phyloP scores from a whole-genome alignment of 306 rosid species.

The Castanopsis chinensis region DNA sequence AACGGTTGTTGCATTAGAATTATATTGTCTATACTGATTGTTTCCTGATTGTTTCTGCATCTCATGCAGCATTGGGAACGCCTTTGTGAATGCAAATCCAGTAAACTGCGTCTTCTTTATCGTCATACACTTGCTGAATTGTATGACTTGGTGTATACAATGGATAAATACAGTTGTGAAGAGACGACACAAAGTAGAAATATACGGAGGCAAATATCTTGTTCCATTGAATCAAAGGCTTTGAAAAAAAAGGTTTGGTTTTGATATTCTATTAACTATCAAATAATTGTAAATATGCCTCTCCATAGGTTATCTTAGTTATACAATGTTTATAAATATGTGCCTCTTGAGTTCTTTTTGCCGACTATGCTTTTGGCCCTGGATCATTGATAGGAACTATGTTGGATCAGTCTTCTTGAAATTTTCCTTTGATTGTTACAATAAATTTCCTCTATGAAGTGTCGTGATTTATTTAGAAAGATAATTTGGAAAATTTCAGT shows the following conservation, averaged over 20 bases:
- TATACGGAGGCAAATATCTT: constrained; percentile 45
- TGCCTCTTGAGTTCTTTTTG: neutral
- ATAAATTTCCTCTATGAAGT: neutral
- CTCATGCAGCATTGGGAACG: constrained; percentile 80
- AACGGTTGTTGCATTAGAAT: neutral
- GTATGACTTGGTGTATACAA: constrained; percentile 56
- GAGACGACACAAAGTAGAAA: constrained; percentile 46
- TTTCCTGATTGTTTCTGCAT: constrained; percentile 24
- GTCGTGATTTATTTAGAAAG: neutral
- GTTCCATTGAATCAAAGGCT: constrained; percentile 42
- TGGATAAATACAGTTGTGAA: constrained; percentile 55
- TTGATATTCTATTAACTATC: neutral
- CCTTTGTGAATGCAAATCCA: constrained; percentile 91
- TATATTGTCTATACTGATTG: constrained; percentile 13
- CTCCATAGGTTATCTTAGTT: neutral
- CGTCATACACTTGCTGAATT: constrained; percentile 88
- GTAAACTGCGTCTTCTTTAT: constrained; percentile 63
- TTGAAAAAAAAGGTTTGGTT: constrained; percentile 68
- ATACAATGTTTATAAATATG: neutral
- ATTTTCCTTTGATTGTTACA: neutral
- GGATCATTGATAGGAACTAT: neutral
- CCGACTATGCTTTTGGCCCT: neutral
- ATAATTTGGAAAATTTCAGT: neutral
- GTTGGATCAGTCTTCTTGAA: neutral
- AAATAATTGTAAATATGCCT: neutral